Conservation (phyloP, 108 stramenopile genomes). For the Bacterosira constricta region DNA sequence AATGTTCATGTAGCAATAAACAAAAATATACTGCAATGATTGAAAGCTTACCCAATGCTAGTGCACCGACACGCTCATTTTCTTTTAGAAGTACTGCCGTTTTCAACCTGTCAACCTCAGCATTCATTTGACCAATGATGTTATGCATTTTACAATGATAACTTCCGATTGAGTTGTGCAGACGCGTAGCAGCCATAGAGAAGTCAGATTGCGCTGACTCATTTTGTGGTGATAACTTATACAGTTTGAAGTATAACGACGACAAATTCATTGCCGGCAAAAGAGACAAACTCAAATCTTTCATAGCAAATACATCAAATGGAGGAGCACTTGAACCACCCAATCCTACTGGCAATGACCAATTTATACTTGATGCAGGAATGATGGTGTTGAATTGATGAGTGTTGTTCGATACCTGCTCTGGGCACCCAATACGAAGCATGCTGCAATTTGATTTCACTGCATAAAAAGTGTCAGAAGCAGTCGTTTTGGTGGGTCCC, state of each 20-base stretch:
- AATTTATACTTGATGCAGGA: constrained; percentile 22
- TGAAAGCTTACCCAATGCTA: constrained; percentile 48
- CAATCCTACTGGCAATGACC: constrained; percentile 2
- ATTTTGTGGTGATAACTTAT: constrained; percentile 31
- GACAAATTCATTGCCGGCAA: constrained; percentile 47
- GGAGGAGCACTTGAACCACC: neutral
- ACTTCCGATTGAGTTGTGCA: constrained; percentile 37
- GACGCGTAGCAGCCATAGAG: constrained; percentile 17
- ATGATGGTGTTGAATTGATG: constrained; percentile 7
- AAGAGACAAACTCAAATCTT: constrained; percentile 11
- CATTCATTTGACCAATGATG: constrained; percentile 1
- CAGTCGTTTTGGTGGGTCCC: neutral
- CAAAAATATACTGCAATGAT: neutral
- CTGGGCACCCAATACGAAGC: neutral
- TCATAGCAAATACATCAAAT: constrained; percentile 11
- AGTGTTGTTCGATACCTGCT: neutral
- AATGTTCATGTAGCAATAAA: neutral
- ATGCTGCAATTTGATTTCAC: constrained; percentile 16
- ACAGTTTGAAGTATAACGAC: constrained; percentile 36
- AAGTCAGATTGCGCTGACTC: constrained; percentile 42
- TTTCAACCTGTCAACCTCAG: constrained; percentile 43
- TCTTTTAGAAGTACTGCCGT: constrained; percentile 64
- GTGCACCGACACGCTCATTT: constrained; percentile 60
- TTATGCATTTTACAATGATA: constrained; percentile 38
- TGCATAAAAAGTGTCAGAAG: constrained; percentile 7